Evolutionary conservation across 805 yeast species (phyloP).

Genomic region (Candida pseudoglaebosa): DNA sequence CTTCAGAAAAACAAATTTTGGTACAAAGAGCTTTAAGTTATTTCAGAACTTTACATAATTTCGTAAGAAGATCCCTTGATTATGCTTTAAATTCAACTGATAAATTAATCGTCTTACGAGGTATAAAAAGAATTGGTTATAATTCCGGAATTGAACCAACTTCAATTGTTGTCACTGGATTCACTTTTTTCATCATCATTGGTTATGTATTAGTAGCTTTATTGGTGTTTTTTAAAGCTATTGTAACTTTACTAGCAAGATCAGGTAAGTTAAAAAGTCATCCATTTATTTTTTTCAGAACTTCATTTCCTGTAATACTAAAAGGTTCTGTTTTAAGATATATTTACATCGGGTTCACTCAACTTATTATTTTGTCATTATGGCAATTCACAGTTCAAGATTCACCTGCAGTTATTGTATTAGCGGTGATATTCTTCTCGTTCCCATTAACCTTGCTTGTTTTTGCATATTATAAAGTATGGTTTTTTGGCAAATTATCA

Average conservation of each 20-base stretch:
- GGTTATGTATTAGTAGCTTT: slow-evolving; percentile 67
- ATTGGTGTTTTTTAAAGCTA: slow-evolving; percentile 51
- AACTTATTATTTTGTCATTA: slow-evolving; percentile 69
- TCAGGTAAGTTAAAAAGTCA: slow-evolving; percentile 48
- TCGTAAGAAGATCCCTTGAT: slow-evolving; percentile 29
- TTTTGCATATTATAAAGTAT: slow-evolving; percentile 65
- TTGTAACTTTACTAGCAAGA: slow-evolving; percentile 45
- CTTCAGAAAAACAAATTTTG: slow-evolving; percentile 60
- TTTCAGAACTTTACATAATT: slow-evolving; percentile 20
- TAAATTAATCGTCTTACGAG: slow-evolving; percentile 70
- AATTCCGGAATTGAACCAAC: slow-evolving; percentile 76
- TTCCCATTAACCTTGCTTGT: slow-evolving; percentile 56
- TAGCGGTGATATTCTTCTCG: slow-evolving; percentile 69
- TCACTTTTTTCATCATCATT: slow-evolving; percentile 76
- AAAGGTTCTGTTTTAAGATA: slow-evolving; percentile 81
- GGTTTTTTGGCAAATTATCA: slow-evolving; percentile 60
- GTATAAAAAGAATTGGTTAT: slow-evolving; percentile 81
- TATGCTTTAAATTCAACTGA: slow-evolving; percentile 47
- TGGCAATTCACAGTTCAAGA: slow-evolving; percentile 85
- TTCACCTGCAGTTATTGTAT: slow-evolving; percentile 83
- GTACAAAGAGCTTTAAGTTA: slow-evolving; percentile 61
- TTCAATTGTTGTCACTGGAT: slow-evolving; percentile 79
- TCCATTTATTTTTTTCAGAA: slow-evolving; percentile 47
- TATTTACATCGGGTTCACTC: slow-evolving; percentile 81
- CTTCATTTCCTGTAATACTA: slow-evolving; percentile 54